phyloP scores from a whole-genome alignment of 2,329 filamentous ascomycete genomes.

The Macrophomina tecta region DNA sequence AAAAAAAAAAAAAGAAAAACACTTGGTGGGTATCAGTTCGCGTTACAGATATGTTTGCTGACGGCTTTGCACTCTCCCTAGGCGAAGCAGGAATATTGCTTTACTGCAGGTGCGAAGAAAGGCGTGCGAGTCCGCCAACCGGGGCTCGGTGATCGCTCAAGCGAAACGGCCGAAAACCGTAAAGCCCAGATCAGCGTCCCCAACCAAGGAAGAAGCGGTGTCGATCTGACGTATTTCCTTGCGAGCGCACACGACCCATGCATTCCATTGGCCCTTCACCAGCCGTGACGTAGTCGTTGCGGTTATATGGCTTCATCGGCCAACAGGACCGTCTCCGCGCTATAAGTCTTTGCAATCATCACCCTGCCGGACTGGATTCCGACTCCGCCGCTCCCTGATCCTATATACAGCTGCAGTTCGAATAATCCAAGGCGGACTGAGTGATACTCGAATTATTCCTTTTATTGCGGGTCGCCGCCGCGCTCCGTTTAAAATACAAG shows the following conservation, averaged over 20 bases:
- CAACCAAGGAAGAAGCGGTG: neutral
- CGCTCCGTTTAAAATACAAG: neutral
- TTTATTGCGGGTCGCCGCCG: neutral
- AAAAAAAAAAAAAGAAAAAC: too few species aligned
- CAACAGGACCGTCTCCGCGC: neutral
- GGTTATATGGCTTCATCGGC: neutral
- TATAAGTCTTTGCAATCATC: neutral
- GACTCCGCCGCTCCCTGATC: neutral
- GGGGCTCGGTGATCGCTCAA: neutral
- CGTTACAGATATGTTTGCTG: neutral
- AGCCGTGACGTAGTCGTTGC: constrained; percentile 1
- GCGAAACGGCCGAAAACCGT: neutral
- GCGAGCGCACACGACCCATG: neutral
- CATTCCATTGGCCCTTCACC: neutral
- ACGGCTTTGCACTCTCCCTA: neutral
- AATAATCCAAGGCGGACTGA: neutral
- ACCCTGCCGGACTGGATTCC: neutral
- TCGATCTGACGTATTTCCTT: constrained; percentile 12
- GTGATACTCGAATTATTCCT: neutral
- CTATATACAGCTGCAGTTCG: neutral
- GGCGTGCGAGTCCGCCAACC: neutral
- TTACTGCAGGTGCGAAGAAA: neutral
- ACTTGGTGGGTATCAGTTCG: too few species aligned
- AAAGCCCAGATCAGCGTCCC: constrained; percentile 11
- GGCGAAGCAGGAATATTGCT: neutral